Percentiles rank a stretch among this genome's conserved stretches.
These are phyloP conservation scores for Aspergillus piperis DNA, from an alignment of 2,329 filamentous ascomycete species.

Conservation along the genomic window DNA sequence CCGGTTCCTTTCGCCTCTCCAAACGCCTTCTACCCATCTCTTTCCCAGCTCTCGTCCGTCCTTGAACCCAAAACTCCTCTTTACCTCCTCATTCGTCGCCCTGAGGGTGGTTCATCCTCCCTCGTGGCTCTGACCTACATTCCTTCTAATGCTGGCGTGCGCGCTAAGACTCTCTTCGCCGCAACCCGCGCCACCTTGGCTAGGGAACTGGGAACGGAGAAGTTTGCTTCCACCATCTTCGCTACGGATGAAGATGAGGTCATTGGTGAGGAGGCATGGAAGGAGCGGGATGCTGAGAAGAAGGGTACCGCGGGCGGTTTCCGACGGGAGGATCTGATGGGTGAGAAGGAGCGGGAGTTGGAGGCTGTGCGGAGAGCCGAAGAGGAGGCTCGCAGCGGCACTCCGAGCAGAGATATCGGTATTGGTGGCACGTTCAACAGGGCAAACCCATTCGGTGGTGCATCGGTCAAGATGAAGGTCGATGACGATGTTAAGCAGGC, in stretches of 20 bases:
- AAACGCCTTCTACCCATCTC: slow-evolving; percentile 53
- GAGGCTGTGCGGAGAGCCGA: slow-evolving; percentile 61
- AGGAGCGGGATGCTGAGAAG: slow-evolving; percentile 53
- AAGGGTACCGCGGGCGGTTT: slow-evolving; percentile 30
- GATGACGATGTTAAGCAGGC: slow-evolving; percentile 57
- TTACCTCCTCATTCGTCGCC: slow-evolving; percentile 62
- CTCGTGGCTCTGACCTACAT: slow-evolving; percentile 63
- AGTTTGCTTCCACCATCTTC: slow-evolving; percentile 61
- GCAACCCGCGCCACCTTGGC: slow-evolving; percentile 62
- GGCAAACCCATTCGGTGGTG: slow-evolving; percentile 24
- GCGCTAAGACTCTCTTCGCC: slow-evolving; percentile 67
- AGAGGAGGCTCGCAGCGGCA: slow-evolving; percentile 58
- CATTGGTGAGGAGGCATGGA: slow-evolving; percentile 55
- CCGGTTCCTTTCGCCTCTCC: slow-evolving; percentile 42
- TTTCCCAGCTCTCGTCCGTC: slow-evolving; percentile 52
- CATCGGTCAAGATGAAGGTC: slow-evolving; percentile 53
- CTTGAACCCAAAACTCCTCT: slow-evolving; percentile 58
- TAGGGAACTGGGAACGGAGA: slow-evolving; percentile 62
- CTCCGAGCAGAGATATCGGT: slow-evolving; percentile 51
- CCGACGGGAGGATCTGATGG: slow-evolving; percentile 56
- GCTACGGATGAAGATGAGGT: slow-evolving; percentile 62
- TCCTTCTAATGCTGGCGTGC: slow-evolving; percentile 63
- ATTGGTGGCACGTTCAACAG: slow-evolving; percentile 43
- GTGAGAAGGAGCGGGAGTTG: slow-evolving; percentile 61
- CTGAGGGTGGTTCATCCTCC: slow-evolving; percentile 28